Evolutionary conservation across 768 basidiomycete species (phyloP), one percentile per base, ranked within the genome.

Genomic region (Termitomyces sp.): DNA sequence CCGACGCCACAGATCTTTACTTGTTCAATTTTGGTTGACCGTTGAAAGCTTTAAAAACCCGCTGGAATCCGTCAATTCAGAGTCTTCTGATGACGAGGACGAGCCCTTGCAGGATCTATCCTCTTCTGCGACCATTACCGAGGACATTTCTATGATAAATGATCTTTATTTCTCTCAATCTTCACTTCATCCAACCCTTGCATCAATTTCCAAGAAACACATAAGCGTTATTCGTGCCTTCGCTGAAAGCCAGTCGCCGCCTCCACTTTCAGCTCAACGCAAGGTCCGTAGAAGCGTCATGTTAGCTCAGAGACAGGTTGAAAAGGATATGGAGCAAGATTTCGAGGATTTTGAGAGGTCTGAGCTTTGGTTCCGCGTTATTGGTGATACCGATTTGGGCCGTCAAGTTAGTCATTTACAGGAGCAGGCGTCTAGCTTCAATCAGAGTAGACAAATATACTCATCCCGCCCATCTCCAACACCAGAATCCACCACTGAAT

Each of bases 41-140:
- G 92, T 98, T 2, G 94, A 99, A 73, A 93, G 92, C 57, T 96
- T 98, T 80, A 98, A 98, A 74, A 93, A 96, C 63, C 97, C 97
- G 0, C 73, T 99, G 28, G 95, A 97, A 70, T 82, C 85, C 2
- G 80, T 89, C 5, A 88, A 93, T 62, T 88, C 84, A 35, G 84
- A 84, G 52, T 85, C 84, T 14, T 85, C 85, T 32, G 82, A 83
- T 43, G 77, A 80, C 52, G 80, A 86, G 48, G 75, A 78, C 57
- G 82, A 84, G 55, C 69, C 74, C 14, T 74, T 83, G 13, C 79
- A 83, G 55, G 83, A 81, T 57, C 70, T 78, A 35, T 78, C 81
- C 2, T 77, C 77, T 7, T 82, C 80, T 1, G 76, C 79, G 5
- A 92, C 86, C 1, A 77, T 90, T 24, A 82, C 82, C 63, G 94